Percentiles rank a stretch among this genome's conserved stretches.
These are phyloP conservation scores for Tetrahymena borealis DNA, from an alignment of 73 alveolate genomes.

Conservation along the genomic window DNA sequence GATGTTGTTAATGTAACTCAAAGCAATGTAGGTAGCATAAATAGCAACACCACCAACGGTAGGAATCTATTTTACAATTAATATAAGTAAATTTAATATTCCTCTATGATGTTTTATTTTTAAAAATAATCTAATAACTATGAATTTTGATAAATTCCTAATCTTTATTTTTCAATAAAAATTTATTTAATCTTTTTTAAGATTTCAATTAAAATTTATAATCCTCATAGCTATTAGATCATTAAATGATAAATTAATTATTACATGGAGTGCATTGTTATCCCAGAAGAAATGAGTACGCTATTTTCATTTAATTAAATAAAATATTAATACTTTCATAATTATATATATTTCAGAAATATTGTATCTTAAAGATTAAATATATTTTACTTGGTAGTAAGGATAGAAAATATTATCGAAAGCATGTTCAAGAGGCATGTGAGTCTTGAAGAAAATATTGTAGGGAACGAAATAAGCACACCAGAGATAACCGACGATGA, in stretches of 20 bases:
- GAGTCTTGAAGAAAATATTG: constrained; percentile 17
- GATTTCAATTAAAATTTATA: no score
- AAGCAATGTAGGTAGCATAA: constrained; percentile 11
- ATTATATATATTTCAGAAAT: no score
- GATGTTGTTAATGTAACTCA: constrained; percentile 34
- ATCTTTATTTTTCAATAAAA: no score
- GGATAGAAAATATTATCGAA: constrained; percentile 29
- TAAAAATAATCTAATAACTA: no score
- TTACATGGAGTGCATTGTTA: constrained; percentile 1
- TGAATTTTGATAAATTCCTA: no score
- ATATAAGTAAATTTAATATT: neutral
- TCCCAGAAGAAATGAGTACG: neutral
- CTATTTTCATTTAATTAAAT: neutral
- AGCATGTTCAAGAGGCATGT: constrained; percentile 20
- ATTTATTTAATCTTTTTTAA: no score
- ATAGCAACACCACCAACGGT: constrained; percentile 33
- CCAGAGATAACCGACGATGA: constrained; percentile 43
- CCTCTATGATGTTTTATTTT: neutral
- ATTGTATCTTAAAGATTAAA: no score
- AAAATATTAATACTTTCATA: neutral
- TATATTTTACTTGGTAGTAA: neutral
- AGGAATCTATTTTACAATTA: constrained; percentile 9
- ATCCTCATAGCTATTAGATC: no score
- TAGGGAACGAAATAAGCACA: constrained; percentile 43
- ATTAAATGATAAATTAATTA: no score